Evolutionary conservation across 805 yeast genomes (phyloP).

Genomic region (Schwanniomyces pseudopolymorphus): DNA sequence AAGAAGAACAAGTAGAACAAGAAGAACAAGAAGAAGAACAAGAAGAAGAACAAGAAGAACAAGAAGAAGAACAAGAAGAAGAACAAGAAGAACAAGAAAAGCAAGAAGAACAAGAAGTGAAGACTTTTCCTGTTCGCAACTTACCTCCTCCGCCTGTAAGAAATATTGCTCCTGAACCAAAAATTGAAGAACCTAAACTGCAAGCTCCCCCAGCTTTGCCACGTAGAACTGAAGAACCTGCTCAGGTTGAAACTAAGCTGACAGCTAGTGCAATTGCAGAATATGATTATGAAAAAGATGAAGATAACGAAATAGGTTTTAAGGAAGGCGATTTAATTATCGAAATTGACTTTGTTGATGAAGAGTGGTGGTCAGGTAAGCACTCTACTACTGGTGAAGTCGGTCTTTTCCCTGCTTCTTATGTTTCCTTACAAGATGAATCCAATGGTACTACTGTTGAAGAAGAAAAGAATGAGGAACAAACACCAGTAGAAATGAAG

Average conservation of each 20-base stretch:
- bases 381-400: conserved; percentile 42
- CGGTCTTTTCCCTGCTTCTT: conserved; percentile 59
- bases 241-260: conserved; percentile 9
- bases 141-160: conserved; percentile 16
- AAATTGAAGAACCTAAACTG: conserved; percentile 14
- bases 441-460: conserved; percentile 12
- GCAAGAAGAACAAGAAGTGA: conserved; percentile 1
- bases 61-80: conserved; percentile 5
- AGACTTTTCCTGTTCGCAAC: conserved; percentile 17
- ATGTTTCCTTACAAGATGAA: conserved; percentile 41
- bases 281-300: conserved; percentile 76
- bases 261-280: conserved; percentile 65
- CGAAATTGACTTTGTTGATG: conserved; percentile 69
- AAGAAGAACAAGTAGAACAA: conserved; percentile 6
- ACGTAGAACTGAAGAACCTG: conserved; percentile 8
- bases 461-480: conserved; percentile 9
- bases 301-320: conserved; percentile 71
- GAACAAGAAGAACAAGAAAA: too few species aligned
- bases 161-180: conserved; percentile 8
- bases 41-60: conserved; percentile 5
- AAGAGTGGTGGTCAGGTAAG: conserved; percentile 67
- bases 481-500: conserved; percentile 17
- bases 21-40: conserved; percentile 2
- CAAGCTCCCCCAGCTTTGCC: conserved; percentile 18
- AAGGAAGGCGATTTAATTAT: conserved; percentile 64